Evolutionary conservation across 73 alveolate species (phyloP).

Genomic region (Tetrahymena borealis): DNA sequence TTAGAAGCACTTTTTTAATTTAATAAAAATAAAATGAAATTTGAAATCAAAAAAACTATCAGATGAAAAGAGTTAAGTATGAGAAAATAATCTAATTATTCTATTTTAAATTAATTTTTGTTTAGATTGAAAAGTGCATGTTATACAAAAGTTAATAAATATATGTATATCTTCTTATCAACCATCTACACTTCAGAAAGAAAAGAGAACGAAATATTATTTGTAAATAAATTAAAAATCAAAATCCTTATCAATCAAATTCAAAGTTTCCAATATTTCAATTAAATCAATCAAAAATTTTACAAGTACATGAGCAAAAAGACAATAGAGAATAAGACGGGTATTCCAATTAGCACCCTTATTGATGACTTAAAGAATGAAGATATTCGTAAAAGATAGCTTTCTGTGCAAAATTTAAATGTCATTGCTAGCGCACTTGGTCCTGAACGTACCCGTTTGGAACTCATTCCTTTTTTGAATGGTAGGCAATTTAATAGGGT

Average conservation of each 20-base stretch:
- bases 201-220: neutral
- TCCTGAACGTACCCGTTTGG: conserved; percentile 88
- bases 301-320: neutral
- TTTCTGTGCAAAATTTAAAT: conserved; percentile 70
- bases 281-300: neutral
- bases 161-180: too few species aligned
- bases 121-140: too few species aligned
- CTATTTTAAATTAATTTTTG: too few species aligned
- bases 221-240: neutral
- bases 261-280: neutral
- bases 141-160: too few species aligned
- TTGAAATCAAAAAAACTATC: too few species aligned
- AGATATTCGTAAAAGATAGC: conserved; percentile 60
- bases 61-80: too few species aligned
- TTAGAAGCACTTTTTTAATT: too few species aligned
- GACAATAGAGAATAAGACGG: conserved; percentile 37
- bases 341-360: conserved; percentile 28
- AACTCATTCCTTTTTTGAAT: conserved; percentile 86
- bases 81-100: too few species aligned
- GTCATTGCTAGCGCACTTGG: conserved; percentile 85
- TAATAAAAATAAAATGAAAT: too few species aligned
- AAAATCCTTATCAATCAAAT: neutral
- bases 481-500: conserved; percentile 62
- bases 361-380: conserved; percentile 74
- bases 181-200: too few species aligned